Base-by-base conservation (phyloP, 75 land plant genomes). In the Picea sitchensis region DNA sequence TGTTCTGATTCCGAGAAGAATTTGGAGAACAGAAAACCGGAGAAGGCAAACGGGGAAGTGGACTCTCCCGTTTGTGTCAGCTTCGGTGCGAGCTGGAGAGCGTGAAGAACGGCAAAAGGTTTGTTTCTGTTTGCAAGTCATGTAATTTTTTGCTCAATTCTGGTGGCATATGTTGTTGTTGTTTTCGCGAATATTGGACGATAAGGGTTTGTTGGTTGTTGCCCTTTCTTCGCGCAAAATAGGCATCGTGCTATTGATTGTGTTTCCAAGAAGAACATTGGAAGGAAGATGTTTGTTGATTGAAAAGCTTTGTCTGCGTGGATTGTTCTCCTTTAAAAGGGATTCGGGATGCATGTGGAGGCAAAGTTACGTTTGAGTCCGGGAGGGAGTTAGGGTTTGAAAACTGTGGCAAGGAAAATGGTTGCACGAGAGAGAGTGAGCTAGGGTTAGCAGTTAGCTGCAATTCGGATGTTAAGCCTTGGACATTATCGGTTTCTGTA, bases 261-360 rank as follows among this genome's bases (percentile, higher is more conserved):
- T 75, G 59, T 84, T 58, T 17, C 38, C 14, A 54, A 38, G 65
- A 81, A 47, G 65, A 81, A 47, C 44, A 65, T 59, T 2, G 14
- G 59, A 31, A 73, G 36, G 31, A 79, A 12, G 83, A 79, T 15
- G 80, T 75, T 76, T 57, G 65, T 23, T n/a, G n/a, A n/a, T n/a
- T n/a, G n/a, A 69, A 36, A 4, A 77, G 79, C 41, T 75, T 75
- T 12, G 73, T 77, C 20, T 86, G 88, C 75, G 61, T 84, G 6
- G 91, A 89, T 78, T 89, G 88, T 77, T 84, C 84, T 77, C 56
- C 78, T 0, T 26, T 26, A 26, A 26, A 26, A 26, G 26, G 26
- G 26, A 26, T 26, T 26, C 26, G 26, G 26, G 26, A 26, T 26
- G 26, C 26, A 26, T 26, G 26, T 26, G 26, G 65, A 65, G 14